Evolutionary conservation across 2,329 filamentous ascomycete species (phyloP).

Genomic region (Arthroderma sp.): DNA sequence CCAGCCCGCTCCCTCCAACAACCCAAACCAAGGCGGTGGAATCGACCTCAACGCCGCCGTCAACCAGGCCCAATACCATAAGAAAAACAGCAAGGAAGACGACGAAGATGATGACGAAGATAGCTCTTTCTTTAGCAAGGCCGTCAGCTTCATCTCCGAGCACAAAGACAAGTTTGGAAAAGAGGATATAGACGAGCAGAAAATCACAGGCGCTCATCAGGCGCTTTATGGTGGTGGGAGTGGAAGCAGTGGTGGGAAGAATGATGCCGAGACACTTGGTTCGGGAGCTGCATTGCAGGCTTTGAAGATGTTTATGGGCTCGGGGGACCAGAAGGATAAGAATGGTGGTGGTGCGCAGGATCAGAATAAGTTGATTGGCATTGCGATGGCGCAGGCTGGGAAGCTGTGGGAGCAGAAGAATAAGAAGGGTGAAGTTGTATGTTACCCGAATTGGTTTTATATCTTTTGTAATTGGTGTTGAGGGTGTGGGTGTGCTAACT

Average conservation of each 20-base stretch:
- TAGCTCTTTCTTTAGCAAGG: slow-evolving; percentile 40
- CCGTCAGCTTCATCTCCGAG: slow-evolving; percentile 42
- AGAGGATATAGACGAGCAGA: slow-evolving; percentile 46
- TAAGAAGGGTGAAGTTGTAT: slow-evolving; percentile 40
- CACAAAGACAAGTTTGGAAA: slow-evolving; percentile 36
- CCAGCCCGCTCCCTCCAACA: slow-evolving; percentile 3
- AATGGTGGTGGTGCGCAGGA: slow-evolving; percentile 34
- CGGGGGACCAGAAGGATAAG: slow-evolving; percentile 21
- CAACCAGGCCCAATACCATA: slow-evolving; percentile 38
- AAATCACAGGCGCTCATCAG: slow-evolving; percentile 63
- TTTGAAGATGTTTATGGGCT: slow-evolving; percentile 57
- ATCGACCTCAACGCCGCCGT: slow-evolving; percentile 41
- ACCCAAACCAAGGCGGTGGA: slow-evolving; percentile 23
- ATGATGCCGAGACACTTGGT: slow-evolving; percentile 34
- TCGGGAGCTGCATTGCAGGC: slow-evolving; percentile 42
- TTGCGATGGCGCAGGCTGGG: slow-evolving; percentile 79
- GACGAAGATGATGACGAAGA: slow-evolving; percentile 30
- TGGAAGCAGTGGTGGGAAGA: slow-evolving; percentile 33
- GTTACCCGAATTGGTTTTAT: slow-evolving; percentile 5
- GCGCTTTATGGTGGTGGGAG: slow-evolving; percentile 53
- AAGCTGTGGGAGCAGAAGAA: slow-evolving; percentile 57
- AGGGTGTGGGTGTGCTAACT: slow-evolving; percentile 16
- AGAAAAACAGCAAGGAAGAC: slow-evolving; percentile 17
- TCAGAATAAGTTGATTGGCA: slow-evolving; percentile 67
- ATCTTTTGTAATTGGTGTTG: slow-evolving; percentile 6